phyloP scores from a whole-genome alignment of 1,139 yeast genomes.

The Suhomyces terraborum region DNA sequence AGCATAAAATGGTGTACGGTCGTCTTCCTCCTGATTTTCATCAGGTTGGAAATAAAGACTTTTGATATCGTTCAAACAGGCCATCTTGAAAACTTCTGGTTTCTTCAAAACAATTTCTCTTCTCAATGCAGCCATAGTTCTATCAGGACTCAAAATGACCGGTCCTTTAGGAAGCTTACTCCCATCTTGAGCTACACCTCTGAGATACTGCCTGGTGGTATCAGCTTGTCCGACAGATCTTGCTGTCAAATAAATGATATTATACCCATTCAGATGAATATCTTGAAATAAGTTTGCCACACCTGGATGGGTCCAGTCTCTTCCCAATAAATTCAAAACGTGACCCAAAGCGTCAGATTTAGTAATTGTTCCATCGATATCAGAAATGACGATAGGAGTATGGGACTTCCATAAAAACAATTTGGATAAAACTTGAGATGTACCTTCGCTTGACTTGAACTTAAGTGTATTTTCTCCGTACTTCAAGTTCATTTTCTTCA shows the following conservation, averaged over 20 bases:
- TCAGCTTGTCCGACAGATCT: conserved; percentile 97
- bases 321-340: conserved; percentile 87
- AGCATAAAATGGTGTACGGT: conserved; percentile 84
- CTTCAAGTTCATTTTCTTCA: conserved; percentile 69
- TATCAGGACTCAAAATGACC: conserved; percentile 91
- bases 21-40: conserved; percentile 34
- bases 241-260: conserved; percentile 90
- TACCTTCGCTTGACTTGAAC: conserved; percentile 81
- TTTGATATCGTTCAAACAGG: conserved; percentile 86
- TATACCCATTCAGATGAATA: conserved; percentile 84
- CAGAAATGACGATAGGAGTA: conserved; percentile 92
- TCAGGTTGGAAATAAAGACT: conserved; percentile 53
- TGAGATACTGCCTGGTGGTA: conserved; percentile 79
- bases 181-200: conserved; percentile 72
- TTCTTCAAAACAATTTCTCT: conserved; percentile 91
- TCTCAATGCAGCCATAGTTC: conserved; percentile 92
- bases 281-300: conserved; percentile 90
- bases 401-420: conserved; percentile 82
- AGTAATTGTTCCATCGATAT: conserved; percentile 97
- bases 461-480: conserved; percentile 78
- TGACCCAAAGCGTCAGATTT: conserved; percentile 98
- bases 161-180: conserved; percentile 88
- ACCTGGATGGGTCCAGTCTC: conserved; percentile 98
- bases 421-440: conserved; percentile 71
- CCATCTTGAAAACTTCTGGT: conserved; percentile 98